Percentiles rank a stretch among this genome's conserved stretches.
These are phyloP conservation scores for Helicocarpus griseus DNA, from an alignment of 2,329 filamentous ascomycete genomes.

Conservation along the genomic window DNA sequence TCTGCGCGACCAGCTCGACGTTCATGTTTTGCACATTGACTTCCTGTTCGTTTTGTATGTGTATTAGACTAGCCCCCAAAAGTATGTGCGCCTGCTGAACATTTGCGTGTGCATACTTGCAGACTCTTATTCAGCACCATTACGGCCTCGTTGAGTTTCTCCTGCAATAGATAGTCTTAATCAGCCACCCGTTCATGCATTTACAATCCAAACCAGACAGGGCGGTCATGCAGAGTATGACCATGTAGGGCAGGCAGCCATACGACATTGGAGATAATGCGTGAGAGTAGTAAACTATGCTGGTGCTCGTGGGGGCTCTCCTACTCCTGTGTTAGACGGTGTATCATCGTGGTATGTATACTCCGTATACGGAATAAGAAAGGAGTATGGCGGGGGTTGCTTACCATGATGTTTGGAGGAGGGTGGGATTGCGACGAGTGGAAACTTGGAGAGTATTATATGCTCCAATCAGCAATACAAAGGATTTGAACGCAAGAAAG, in stretches of 20 bases:
- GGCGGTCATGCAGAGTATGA: background rate
- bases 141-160: conserved; percentile 93
- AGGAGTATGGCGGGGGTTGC: too few relatives aligned
- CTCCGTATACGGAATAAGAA: too few relatives aligned
- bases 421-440: too few relatives aligned
- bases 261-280: conserved; percentile 97
- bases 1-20: conserved; percentile 91
- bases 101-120: conserved; percentile 48
- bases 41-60: conserved; percentile 50
- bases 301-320: conserved; percentile 97
- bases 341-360: too few relatives aligned
- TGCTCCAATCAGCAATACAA: too few relatives aligned
- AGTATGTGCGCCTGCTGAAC: background rate
- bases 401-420: too few relatives aligned
- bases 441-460: too few relatives aligned
- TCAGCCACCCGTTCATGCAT: background rate
- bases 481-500: too few relatives aligned
- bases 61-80: background rate
- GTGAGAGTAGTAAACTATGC: conserved; percentile 83
- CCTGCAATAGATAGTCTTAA: conserved; percentile 42
- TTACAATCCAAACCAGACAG: background rate
- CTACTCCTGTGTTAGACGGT: conserved; percentile 30
- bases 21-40: conserved; percentile 99
- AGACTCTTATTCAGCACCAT: conserved; percentile 87
- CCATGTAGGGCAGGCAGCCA: conserved; percentile 35